Conservation (phyloP, 2,329 filamentous ascomycete species). For the Penicillium sp. region DNA sequence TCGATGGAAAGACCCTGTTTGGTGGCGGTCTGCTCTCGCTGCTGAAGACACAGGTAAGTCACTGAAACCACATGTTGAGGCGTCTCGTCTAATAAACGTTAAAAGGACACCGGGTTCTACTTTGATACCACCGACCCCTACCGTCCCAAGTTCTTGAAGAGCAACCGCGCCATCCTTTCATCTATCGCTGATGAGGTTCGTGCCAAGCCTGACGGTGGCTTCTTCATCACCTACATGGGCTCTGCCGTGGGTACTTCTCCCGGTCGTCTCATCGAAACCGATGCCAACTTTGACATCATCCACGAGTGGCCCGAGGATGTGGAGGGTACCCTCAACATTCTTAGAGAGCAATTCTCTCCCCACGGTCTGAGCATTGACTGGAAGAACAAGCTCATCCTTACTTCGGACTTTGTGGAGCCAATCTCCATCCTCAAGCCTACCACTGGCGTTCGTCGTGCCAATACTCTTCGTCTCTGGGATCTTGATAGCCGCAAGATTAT, state of each 20-base stretch:
- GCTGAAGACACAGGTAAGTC: conserved; percentile 53
- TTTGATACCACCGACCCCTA: conserved; percentile 63
- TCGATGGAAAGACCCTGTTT: conserved; percentile 60
- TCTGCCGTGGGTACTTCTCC: conserved; percentile 60
- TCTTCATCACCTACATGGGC: conserved; percentile 65
- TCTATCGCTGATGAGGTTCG: conserved; percentile 66
- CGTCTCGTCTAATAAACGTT: neutral
- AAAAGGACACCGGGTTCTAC: conserved; percentile 62
- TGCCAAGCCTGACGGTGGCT: conserved; percentile 63
- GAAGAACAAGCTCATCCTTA: conserved; percentile 60
- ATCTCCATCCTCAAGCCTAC: conserved; percentile 63
- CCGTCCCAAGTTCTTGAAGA: conserved; percentile 60
- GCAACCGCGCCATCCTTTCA: conserved; percentile 60
- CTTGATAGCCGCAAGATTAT: conserved; percentile 57
- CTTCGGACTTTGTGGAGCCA: conserved; percentile 65
- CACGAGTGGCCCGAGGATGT: conserved; percentile 64
- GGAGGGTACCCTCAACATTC: conserved; percentile 55
- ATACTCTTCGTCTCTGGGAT: conserved; percentile 64
- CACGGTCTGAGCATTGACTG: conserved; percentile 63
- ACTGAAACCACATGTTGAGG: neutral
- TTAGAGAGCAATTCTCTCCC: conserved; percentile 63
- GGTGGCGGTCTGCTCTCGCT: conserved; percentile 62
- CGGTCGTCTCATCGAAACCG: conserved; percentile 63
- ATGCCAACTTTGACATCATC: conserved; percentile 62
- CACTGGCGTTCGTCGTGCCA: conserved; percentile 55